Percentiles rank a stretch among this genome's conserved stretches.
These are phyloP conservation scores for Diaporthe velutina DNA, from an alignment of 2,329 filamentous ascomycete genomes.

Conservation along the genomic window DNA sequence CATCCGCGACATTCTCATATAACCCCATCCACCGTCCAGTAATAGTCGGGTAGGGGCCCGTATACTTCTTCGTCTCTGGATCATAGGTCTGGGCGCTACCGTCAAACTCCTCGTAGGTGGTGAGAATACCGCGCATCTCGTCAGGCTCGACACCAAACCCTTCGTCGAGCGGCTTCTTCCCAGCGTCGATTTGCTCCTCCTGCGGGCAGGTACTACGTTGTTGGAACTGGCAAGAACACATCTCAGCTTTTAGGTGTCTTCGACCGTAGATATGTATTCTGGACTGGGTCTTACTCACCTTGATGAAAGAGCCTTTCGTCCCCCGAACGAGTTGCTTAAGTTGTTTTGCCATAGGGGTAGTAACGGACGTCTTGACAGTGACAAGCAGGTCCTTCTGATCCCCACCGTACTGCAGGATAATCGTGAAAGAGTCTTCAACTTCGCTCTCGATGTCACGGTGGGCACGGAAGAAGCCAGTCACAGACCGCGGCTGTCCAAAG, in stretches of 20 bases:
- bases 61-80: constrained; percentile 48
- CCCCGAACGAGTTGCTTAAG: constrained; percentile 73
- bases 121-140: constrained; percentile 52
- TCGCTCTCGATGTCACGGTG: constrained; percentile 59
- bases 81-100: constrained; percentile 48
- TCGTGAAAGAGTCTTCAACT: constrained; percentile 64
- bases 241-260: background rate
- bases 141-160: constrained; percentile 52
- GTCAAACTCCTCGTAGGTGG: constrained; percentile 54
- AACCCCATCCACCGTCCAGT: constrained; percentile 54
- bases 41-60: constrained; percentile 53
- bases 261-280: background rate
- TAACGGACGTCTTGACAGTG: constrained; percentile 70
- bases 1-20: constrained; percentile 56
- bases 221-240: constrained; percentile 28
- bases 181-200: constrained; percentile 48
- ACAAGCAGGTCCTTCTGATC: constrained; percentile 62
- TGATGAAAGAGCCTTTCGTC: constrained; percentile 64
- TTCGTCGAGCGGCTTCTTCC: constrained; percentile 16
- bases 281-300: constrained; percentile 45
- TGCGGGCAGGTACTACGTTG: constrained; percentile 50
- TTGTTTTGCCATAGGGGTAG: constrained; percentile 71
- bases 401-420: constrained; percentile 69
- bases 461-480: constrained; percentile 69
- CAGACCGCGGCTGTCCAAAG: constrained; percentile 68